Evolutionary conservation across 805 yeast genomes (phyloP).

Genomic region (Candida andamanensis): DNA sequence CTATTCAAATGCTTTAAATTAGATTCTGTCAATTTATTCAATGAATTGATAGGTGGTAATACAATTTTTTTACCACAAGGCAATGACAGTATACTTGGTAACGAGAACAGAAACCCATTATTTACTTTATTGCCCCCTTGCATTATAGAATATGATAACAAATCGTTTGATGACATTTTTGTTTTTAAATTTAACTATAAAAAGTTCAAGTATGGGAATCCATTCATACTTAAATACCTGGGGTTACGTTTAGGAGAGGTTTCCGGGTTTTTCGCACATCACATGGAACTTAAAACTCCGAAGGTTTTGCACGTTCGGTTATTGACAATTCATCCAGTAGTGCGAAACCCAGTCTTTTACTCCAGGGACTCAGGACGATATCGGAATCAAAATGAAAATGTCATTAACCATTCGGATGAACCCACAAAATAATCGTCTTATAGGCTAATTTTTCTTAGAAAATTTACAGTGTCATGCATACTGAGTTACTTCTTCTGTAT

Average conservation of each 20-base stretch:
- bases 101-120: conserved; percentile 4
- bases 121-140: conserved; percentile 12
- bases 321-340: no score
- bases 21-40: conserved; percentile 11
- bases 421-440: no score
- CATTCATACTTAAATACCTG: conserved; percentile 3
- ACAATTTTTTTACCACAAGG: conserved; percentile 6
- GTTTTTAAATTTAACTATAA: no score
- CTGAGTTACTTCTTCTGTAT: no score
- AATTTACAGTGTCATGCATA: no score
- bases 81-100: conserved; percentile 4
- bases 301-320: conserved; percentile 4
- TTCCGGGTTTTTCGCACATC: no score
- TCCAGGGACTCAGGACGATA: neutral
- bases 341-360: neutral
- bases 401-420: no score
- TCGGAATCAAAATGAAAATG: no score
- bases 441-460: no score
- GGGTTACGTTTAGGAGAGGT: conserved; percentile 10
- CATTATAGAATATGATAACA: conserved; percentile 38
- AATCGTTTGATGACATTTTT: conserved; percentile 27
- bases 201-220: neutral
- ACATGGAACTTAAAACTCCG: conserved; percentile 9
- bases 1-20: conserved; percentile 7
- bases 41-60: conserved; percentile 10